phyloP scores from a whole-genome alignment of 768 basidiomycete species.

The Phylloporus rhodoxanthus region DNA sequence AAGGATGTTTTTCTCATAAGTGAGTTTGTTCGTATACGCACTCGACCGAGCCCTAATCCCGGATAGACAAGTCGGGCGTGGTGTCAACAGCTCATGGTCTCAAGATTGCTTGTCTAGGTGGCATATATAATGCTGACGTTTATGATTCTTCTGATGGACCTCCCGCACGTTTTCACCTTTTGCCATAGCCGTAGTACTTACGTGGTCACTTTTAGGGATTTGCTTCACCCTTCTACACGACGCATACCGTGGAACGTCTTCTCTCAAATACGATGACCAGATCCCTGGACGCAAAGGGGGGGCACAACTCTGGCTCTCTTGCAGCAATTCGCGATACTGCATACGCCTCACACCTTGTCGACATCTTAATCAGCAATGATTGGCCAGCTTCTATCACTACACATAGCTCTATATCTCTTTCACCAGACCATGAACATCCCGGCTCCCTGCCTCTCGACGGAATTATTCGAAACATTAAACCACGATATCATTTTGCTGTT shows the following conservation, averaged over 20 bases:
- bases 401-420: conserved; percentile 50
- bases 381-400: conserved; percentile 66
- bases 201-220: conserved; percentile 49
- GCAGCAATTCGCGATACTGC: conserved; percentile 61
- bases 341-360: conserved; percentile 59
- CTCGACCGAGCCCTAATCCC: conserved; percentile 2
- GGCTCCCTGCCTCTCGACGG: conserved; percentile 61
- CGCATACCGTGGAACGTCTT: conserved; percentile 63
- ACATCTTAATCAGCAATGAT: conserved; percentile 76
- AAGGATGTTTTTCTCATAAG: conserved; percentile 82
- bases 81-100: conserved; percentile 75
- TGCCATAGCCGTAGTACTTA: neutral
- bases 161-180: conserved; percentile 43
- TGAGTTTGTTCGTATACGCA: conserved; percentile 34
- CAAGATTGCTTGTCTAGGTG: conserved; percentile 82
- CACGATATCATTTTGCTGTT: conserved; percentile 83
- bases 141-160: conserved; percentile 56
- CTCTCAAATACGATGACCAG: conserved; percentile 63
- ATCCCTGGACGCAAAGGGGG: conserved; percentile 36
- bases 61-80: conserved; percentile 74
- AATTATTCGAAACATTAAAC: conserved; percentile 58
- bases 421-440: conserved; percentile 37
- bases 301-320: conserved; percentile 55
- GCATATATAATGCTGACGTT: conserved; percentile 59
- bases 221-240: conserved; percentile 67